Percentiles rank a stretch among this genome's conserved stretches.
Evolutionary conservation across 2,329 filamentous ascomycete genomes (phyloP).

Genomic region (Fusarium cyanostomum): DNA sequence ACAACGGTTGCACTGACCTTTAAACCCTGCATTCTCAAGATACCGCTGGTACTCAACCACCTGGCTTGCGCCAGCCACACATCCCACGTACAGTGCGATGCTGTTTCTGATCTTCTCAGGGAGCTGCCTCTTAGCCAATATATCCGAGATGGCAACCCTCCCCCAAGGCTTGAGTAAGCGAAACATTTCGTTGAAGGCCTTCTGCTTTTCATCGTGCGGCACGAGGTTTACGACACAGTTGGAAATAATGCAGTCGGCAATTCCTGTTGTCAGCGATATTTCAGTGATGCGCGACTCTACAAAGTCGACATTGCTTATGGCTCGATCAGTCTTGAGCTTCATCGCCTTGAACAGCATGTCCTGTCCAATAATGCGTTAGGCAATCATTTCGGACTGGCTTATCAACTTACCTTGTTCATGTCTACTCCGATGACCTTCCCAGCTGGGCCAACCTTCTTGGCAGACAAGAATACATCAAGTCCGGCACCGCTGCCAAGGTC

Average conservation of each 20-base stretch:
- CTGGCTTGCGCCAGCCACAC: conserved; percentile 65
- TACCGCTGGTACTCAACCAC: conserved; percentile 62
- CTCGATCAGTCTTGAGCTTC: background rate
- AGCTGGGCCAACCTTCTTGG: background rate
- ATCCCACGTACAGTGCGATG: conserved; percentile 67
- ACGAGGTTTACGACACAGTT: conserved; percentile 73
- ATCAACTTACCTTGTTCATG: conserved; percentile 2
- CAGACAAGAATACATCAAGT: background rate
- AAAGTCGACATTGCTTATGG: background rate
- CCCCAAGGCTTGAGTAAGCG: conserved; percentile 67
- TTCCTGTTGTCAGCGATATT: background rate
- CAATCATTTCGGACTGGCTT: background rate
- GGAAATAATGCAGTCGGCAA: conserved; percentile 57
- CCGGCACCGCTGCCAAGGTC: conserved; percentile 15
- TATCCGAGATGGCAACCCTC: conserved; percentile 67
- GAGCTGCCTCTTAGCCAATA: conserved; percentile 61
- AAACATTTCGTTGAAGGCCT: conserved; percentile 66
- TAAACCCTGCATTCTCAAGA: conserved; percentile 60
- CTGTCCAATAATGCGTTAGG: background rate
- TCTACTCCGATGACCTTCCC: conserved; percentile 2
- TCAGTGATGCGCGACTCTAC: background rate
- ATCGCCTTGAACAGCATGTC: background rate
- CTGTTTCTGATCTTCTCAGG: conserved; percentile 57
- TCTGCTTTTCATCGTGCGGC: conserved; percentile 59
- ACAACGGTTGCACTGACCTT: conserved; percentile 44